Evolutionary conservation across 179 eudicot genomes (phyloP).

Genomic region (Beta macrorhiza): DNA sequence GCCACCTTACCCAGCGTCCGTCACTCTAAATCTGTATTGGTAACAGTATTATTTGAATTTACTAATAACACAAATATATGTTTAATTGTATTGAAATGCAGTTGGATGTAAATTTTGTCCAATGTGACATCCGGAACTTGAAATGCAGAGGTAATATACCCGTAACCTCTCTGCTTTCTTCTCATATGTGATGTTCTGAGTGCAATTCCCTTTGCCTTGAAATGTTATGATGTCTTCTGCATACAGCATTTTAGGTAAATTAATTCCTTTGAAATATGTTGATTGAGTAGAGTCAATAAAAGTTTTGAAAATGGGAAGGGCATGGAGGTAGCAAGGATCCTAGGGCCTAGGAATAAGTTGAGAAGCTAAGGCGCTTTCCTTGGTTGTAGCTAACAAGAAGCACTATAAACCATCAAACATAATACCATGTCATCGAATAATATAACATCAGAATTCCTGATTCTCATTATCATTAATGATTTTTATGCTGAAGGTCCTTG

Average conservation of each 20-base stretch:
- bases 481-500: no score
- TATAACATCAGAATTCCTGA: not conserved
- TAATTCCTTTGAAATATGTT: not conserved
- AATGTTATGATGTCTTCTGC: not conserved
- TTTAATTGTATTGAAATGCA: slow-evolving; percentile 35
- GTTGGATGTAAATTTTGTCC: slow-evolving; percentile 75
- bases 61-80: not conserved
- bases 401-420: not conserved
- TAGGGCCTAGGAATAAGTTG: not conserved
- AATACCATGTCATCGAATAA: not conserved
- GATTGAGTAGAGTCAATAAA: not conserved
- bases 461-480: not conserved
- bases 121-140: slow-evolving; percentile 59
- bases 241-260: not conserved
- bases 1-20: not conserved
- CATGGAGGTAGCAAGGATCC: not conserved
- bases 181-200: not conserved
- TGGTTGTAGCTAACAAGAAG: not conserved
- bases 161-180: not conserved
- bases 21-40: not conserved
- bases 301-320: not conserved
- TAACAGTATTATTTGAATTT: not conserved
- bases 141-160: slow-evolving; percentile 51
- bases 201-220: not conserved
- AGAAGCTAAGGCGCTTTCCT: not conserved